phyloP scores from a whole-genome alignment of 129 eudicot species.

The Pulicaria dysenterica region DNA sequence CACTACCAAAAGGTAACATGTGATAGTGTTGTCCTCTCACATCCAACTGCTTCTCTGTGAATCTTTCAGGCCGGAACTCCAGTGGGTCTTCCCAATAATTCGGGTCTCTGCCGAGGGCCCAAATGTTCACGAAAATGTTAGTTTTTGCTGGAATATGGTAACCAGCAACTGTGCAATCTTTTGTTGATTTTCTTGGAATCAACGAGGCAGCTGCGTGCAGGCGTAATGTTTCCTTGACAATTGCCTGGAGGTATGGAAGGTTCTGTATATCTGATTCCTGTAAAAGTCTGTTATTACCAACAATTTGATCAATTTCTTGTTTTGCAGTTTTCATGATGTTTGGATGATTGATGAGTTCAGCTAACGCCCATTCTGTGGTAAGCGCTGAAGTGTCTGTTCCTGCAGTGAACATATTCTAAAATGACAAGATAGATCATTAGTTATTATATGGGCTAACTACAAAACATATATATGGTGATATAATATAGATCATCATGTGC shows the following conservation, averaged over 20 bases:
- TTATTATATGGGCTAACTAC: too few relatives aligned
- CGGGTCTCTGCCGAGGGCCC: slow-evolving; percentile 38
- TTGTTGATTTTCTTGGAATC: slow-evolving; percentile 23
- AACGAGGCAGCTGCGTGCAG: slow-evolving; percentile 32
- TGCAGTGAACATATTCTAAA: slow-evolving; percentile 36
- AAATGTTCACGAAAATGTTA: slow-evolving; percentile 27
- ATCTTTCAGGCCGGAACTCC: slow-evolving; percentile 35
- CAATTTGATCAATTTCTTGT: slow-evolving; percentile 28
- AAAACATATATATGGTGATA: too few relatives aligned
- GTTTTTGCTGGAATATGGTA: slow-evolving; percentile 30
- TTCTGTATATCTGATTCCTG: slow-evolving; percentile 40
- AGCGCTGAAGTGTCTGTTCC: slow-evolving; percentile 34
- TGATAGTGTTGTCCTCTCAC: slow-evolving; percentile 33
- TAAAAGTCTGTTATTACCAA: slow-evolving; percentile 30
- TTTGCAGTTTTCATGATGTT: slow-evolving; percentile 26
- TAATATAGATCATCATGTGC: too few relatives aligned
- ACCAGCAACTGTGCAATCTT: slow-evolving; percentile 33
- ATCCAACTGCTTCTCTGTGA: background rate
- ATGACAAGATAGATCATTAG: background rate
- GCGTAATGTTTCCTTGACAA: slow-evolving; percentile 36
- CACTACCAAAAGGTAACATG: slow-evolving; percentile 40
- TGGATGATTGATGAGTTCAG: slow-evolving; percentile 42
- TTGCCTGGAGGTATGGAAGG: slow-evolving; percentile 35
- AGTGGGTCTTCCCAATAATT: slow-evolving; percentile 35
- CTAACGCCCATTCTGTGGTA: slow-evolving; percentile 35